These are phyloP conservation scores for Colletotrichum destructivum DNA, from an alignment of 2,329 filamentous ascomycete species.

Conservation along the genomic window DNA sequence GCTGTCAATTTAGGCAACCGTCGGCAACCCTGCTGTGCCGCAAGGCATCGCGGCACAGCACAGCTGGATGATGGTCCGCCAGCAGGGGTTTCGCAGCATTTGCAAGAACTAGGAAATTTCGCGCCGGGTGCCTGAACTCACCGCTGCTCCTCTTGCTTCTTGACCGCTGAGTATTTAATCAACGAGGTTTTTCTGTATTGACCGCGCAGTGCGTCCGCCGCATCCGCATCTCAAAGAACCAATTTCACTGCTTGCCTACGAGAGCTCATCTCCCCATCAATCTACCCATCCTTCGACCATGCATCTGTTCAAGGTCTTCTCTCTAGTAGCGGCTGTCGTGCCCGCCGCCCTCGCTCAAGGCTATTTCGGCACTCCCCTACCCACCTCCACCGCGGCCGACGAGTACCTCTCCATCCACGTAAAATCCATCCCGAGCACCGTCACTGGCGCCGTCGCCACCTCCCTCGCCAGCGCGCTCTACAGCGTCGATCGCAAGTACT, in stretches of 20 bases:
- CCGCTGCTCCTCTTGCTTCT: not conserved
- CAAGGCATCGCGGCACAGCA: constrained; percentile 15
- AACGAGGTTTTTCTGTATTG: too few species aligned
- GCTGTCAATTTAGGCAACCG: not conserved
- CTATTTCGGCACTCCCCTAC: constrained; percentile 1
- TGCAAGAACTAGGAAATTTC: not conserved
- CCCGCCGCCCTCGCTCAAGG: constrained; percentile 6
- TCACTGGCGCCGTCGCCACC: constrained; percentile 24
- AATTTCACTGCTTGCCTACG: too few species aligned
- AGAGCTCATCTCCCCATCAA: too few species aligned
- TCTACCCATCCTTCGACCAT: not conserved
- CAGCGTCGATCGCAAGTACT: constrained; percentile 36
- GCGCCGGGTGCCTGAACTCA: not conserved
- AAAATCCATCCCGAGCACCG: not conserved
- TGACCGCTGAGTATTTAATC: not conserved
- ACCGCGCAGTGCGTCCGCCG: too few species aligned
- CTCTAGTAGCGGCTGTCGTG: not conserved
- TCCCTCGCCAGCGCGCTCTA: constrained; percentile 37
- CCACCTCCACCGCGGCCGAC: constrained; percentile 26
- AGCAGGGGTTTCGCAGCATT: too few species aligned
- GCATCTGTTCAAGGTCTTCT: constrained; percentile 8
- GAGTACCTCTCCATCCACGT: constrained; percentile 15
- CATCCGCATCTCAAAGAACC: too few species aligned
- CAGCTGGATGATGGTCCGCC: not conserved
- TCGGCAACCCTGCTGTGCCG: not conserved